Percentiles rank a stretch among this genome's conserved stretches.
Conservation (phyloP, 352 stramenopile species). For the Phytophthora hibernalis region DNA sequence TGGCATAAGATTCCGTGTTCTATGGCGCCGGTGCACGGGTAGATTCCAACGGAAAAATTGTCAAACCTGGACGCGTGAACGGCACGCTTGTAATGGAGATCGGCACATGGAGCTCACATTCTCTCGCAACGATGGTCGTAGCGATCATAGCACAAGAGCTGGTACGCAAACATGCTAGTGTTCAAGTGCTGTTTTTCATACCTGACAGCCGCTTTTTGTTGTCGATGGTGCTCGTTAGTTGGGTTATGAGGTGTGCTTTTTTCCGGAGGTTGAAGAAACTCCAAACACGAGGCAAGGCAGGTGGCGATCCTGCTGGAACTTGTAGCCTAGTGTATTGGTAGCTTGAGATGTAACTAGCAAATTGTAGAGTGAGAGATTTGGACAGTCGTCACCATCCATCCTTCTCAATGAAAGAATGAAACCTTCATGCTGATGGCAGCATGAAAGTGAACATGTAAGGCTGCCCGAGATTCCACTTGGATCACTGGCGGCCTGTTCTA, state of each 20-base stretch:
- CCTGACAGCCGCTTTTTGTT: neutral
- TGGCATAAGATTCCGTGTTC: slow-evolving; percentile 28
- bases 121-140: slow-evolving; percentile 47
- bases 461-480: no score
- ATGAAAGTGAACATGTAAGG: no score
- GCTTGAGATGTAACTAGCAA: no score
- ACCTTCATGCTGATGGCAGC: no score
- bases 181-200: neutral
- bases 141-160: slow-evolving; percentile 60
- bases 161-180: slow-evolving; percentile 18
- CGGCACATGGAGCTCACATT: slow-evolving; percentile 46
- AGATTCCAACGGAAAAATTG: slow-evolving; percentile 29
- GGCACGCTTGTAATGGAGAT: slow-evolving; percentile 58
- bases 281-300: neutral
- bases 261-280: neutral
- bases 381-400: no score
- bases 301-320: neutral
- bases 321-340: neutral
- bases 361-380: no score
- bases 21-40: slow-evolving; percentile 49
- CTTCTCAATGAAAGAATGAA: no score
- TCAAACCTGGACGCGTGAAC: slow-evolving; percentile 41
- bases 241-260: slow-evolving; percentile 41
- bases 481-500: no score
- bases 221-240: slow-evolving; percentile 24